Evolutionary conservation across 1,284 basidiomycete genomes (phyloP), one percentile per base, ranked within the genome.

Genomic region (Austroboletus novae-zelandiae): DNA sequence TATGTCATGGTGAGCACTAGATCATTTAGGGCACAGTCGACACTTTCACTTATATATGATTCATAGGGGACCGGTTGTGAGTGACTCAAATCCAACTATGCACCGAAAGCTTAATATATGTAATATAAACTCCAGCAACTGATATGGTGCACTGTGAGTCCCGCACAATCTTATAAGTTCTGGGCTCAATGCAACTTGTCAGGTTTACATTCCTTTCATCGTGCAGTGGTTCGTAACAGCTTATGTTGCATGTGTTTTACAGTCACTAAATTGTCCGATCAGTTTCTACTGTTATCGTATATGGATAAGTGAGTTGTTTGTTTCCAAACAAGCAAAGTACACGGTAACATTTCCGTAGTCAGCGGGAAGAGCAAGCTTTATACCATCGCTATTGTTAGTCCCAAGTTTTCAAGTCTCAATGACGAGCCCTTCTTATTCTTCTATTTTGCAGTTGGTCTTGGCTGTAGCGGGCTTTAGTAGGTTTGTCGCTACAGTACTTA

Each of bases 201-300:
- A 40, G 39, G 15, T 40, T 27, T 27, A 23, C 13, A 40, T 14
- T 13, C 20, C 39, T 14, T 40, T 40, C 15, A 5, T 27, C 39
- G 39, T 40, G 23, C 39, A 60, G 4, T 43, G 57, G 57, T 58
- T 10, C 31, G 57, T 51, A 36, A 9, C 15, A 39, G 6, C 3
- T 7, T 5, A 35, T 10, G 0, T 3, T 4, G 10, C 7, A 2
- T 29, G 34, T 35, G 5, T 3, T 4, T 17, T 9, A 46, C 53
- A 15, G 57, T 23, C 14, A 1, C 14, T 15, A 8, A 32, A 32
- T 7, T 1, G 34, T 29, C n/a, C 23, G 8, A 8, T 40, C 35
- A 60, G 57, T 40, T 58, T 58, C 23, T 61, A 60, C 17, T 49
- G 58, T 35, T 15, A 14, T 46, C 56, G 55, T 3, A 40, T 60